Evolutionary conservation across 345 rosid genomes (phyloP).

Genomic region (Sisymbrium altissimum): DNA sequence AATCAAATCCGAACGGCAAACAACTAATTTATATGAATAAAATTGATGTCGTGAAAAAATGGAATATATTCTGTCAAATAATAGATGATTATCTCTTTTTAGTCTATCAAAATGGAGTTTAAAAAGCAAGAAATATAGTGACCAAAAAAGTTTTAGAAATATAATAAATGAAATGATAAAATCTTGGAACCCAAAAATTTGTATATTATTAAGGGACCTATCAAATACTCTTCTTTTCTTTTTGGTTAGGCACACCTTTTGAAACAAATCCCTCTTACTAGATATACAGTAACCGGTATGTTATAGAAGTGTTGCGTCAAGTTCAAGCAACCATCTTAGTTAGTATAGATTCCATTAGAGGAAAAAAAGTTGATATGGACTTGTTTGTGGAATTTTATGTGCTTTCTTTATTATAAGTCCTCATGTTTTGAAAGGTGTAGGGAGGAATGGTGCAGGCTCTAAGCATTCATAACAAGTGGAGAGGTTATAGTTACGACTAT

Average conservation of each 20-base stretch:
- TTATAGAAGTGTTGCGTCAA: background rate
- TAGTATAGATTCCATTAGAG: background rate
- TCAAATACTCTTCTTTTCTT: too few species aligned
- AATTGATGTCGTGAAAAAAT: too few species aligned
- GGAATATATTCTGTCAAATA: background rate
- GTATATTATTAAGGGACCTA: background rate
- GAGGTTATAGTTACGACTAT: conserved; percentile 56
- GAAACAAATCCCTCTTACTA: too few species aligned
- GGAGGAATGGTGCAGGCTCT: conserved; percentile 71
- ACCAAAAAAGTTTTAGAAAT: background rate
- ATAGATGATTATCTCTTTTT: background rate
- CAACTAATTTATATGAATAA: too few species aligned
- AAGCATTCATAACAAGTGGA: conserved; percentile 68
- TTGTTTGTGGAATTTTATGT: background rate
- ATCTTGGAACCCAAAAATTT: background rate
- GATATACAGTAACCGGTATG: background rate
- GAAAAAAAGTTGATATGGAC: background rate
- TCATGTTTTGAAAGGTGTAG: conserved; percentile 26
- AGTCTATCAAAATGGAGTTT: background rate
- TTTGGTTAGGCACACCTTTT: too few species aligned
- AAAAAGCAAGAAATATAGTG: background rate
- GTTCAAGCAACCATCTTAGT: too few species aligned
- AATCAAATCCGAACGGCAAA: background rate
- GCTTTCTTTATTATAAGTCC: background rate
- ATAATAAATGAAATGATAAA: background rate